Percentiles rank a stretch among this genome's conserved stretches.
These are phyloP conservation scores for Penicillium alfredii DNA, from an alignment of 495 filamentous ascomycete genomes.

Conservation along the genomic window DNA sequence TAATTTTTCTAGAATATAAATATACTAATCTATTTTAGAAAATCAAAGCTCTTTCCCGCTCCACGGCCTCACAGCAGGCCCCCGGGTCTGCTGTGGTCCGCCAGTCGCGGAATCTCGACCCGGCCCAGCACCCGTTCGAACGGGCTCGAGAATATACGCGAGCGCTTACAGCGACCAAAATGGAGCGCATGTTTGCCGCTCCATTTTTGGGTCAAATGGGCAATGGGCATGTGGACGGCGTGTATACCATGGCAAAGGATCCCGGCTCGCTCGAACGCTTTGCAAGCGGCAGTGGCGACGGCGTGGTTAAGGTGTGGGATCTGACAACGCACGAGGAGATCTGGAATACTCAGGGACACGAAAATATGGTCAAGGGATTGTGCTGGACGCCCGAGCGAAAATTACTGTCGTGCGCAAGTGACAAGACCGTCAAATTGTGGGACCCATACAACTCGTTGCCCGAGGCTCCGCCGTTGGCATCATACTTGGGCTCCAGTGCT, in stretches of 20 bases:
- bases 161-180: slow-evolving; percentile 83
- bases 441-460: slow-evolving; percentile 73
- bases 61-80: slow-evolving; percentile 68
- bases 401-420: slow-evolving; percentile 82
- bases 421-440: slow-evolving; percentile 82
- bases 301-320: slow-evolving; percentile 92
- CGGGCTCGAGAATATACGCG: slow-evolving; percentile 87
- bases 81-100: slow-evolving; percentile 67
- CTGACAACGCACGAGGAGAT: slow-evolving; percentile 70
- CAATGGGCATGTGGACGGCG: slow-evolving; percentile 88
- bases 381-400: slow-evolving; percentile 80
- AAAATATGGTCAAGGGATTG: slow-evolving; percentile 86
- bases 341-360: slow-evolving; percentile 75
- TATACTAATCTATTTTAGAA: slow-evolving; percentile 48
- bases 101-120: slow-evolving; percentile 83
- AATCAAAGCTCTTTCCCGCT: slow-evolving; percentile 86
- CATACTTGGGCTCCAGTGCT: slow-evolving; percentile 73
- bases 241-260: slow-evolving; percentile 70
- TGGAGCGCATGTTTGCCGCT: slow-evolving; percentile 93
- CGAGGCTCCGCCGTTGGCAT: slow-evolving; percentile 60
- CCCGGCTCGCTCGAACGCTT: slow-evolving; percentile 61
- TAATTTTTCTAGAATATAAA: neutral
- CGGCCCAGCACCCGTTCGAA: slow-evolving; percentile 90
- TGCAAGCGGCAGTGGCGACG: slow-evolving; percentile 77
- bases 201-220: slow-evolving; percentile 88